Evolutionary conservation across 2,329 filamentous ascomycete species (phyloP), one percentile per base, ranked within the genome.

Genomic region (Alternaria postmessia): DNA sequence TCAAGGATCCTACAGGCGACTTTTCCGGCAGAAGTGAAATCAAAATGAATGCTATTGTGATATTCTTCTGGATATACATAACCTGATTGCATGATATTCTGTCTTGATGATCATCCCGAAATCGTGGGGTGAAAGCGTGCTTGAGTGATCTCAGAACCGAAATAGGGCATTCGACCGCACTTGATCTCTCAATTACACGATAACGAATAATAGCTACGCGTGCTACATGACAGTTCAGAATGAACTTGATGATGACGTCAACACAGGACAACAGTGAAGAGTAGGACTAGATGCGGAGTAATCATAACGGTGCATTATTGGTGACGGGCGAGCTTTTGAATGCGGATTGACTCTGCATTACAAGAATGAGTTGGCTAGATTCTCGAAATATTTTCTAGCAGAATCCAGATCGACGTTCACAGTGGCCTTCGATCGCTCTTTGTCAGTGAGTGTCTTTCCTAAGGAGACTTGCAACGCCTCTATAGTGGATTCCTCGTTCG

Each of bases 401-500:
- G 65, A 52, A 8, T 56, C 51, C 36, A 72, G 54, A 7, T 49
- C 59, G 20, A 74, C 54, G 34, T 51, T 69, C 3, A 67, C 26
- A 49, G 44, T n/a, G 8, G 64, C 65, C 49, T 67, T 66, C 9
- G 46, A 49, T 30, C 54, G 61, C 14, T 72, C 71, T 9, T 44
- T 56, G 9, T 65, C 64, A 1, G 62, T 54, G 3, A 71, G 47
- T 14, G 64, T 28, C 22, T 57, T 56, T 4, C 66, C 63, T 2
- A 72, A 39, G 4, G 59, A 56, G 42, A 65, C 54, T 82, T 83
- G 28, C 73, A 85, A 32, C 9, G 62, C 47, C 3, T 71, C 59
- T 3, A 66, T n/a, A 6, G 69, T 65, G 3, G 62, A 61, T 26
- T 74, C 72, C 54, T 68, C 61, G 20, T 71, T 68, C 14, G 79